Evolutionary conservation across 139 green algal genomes (phyloP), one percentile per base, ranked within the genome.

Genomic region (Yamagishiella unicocca): DNA sequence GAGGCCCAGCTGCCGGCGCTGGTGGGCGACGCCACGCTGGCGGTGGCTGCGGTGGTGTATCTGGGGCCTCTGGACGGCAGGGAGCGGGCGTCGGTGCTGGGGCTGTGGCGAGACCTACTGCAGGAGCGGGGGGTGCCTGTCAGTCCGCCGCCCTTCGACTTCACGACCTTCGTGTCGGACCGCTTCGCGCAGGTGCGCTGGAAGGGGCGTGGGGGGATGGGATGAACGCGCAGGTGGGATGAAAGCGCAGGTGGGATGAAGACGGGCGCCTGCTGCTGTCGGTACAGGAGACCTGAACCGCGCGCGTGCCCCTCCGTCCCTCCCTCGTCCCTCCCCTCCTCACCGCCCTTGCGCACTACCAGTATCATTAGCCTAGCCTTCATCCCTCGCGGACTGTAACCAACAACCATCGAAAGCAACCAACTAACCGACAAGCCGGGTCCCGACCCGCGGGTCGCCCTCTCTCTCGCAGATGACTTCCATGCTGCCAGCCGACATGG

Each of bases 11-110:
- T 92, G 53, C 83, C 81, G 1, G 58, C 40, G n/a, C 68, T 92
- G 76, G 40, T 92, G 33, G 83, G 88, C 2, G 83, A 92, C 29
- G 70, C 83, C 50, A 84, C 72, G 5, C 88, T 92, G 33, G 83
- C 77, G 25, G 76, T 87, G 38, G 61, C 78, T 2, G 38, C 77
- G 0, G 67, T 82, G 10, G 77, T 84, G 40, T 92, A 92, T 78
- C 67, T 81, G 37, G 88, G 88, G 5, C 54, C 83, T 7, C 67
- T 92, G 83, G 76, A 88, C 68, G 55, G 77, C 67, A 62, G 31
- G 21, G 82, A 92, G 78, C 83, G 88, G 2, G 35, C 21, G 6
- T 68, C 83, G 25, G 88, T 87, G 61, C 61, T 90, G 71, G 80
- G 40, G 38, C 80, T 82, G 45, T 88, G 74, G 88, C 64, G 74